Conservation (phyloP, 2,329 filamentous ascomycete genomes). For the Talaromyces sp. region DNA sequence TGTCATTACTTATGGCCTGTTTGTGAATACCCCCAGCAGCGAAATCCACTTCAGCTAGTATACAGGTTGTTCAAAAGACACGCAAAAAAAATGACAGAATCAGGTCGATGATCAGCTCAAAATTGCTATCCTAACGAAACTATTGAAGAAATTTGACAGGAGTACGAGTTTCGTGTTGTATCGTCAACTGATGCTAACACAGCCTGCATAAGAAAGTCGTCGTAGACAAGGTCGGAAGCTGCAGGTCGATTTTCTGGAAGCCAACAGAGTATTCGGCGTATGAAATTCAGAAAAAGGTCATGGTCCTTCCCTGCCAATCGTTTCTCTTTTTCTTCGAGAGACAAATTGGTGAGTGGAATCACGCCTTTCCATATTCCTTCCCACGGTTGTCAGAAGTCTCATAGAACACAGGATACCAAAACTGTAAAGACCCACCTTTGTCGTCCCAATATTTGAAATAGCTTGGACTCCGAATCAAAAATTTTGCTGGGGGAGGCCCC, state of each 20-base stretch:
- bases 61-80: too few relatives aligned
- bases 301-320: conserved; percentile 2
- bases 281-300: not conserved
- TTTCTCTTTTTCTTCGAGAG: not conserved
- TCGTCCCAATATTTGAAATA: conserved; percentile 13
- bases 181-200: not conserved
- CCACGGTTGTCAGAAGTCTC: not conserved
- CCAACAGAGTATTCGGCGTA: conserved; percentile 1
- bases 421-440: conserved; percentile 3
- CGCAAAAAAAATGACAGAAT: too few relatives aligned
- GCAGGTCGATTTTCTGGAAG: conserved; percentile 1
- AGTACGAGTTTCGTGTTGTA: too few relatives aligned
- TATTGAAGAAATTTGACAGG: too few relatives aligned
- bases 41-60: too few relatives aligned
- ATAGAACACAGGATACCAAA: not conserved
- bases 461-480: conserved; percentile 2
- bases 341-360: not conserved
- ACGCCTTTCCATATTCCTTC: conserved; percentile 2
- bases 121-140: too few relatives aligned
- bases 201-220: conserved; percentile 15
- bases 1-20: too few relatives aligned
- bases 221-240: conserved; percentile 2
- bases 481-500: conserved; percentile 11
- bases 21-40: too few relatives aligned
- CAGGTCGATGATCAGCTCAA: too few relatives aligned